Percentiles rank a stretch among this genome's conserved stretches.
Evolutionary conservation across 1,139 yeast genomes (phyloP).

Genomic region (Protomyces lactucae-debilis): DNA sequence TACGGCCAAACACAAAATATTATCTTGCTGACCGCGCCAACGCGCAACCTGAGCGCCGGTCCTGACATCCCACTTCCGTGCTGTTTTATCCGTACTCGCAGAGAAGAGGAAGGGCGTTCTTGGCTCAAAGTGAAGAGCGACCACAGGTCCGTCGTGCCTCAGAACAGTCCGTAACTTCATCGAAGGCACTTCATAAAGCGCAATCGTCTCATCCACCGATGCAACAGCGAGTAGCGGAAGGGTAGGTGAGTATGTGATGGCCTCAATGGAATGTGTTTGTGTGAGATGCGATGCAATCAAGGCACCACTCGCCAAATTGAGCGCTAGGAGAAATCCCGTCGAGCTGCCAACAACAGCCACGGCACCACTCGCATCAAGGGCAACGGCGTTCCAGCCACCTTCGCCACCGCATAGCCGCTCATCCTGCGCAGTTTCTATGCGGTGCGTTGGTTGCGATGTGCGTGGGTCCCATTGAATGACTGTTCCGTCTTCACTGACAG

Average conservation of each 20-base stretch:
- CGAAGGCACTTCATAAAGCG: constrained; percentile 72
- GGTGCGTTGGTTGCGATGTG: constrained; percentile 45
- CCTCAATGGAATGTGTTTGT: constrained; percentile 31
- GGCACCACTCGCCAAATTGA: constrained; percentile 69
- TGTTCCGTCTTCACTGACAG: constrained; percentile 83
- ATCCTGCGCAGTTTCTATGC: constrained; percentile 35
- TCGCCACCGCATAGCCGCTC: constrained; percentile 77
- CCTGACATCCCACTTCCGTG: constrained; percentile 84
- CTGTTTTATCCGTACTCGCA: constrained; percentile 76
- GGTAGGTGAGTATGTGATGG: constrained; percentile 42
- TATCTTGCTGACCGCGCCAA: constrained; percentile 91
- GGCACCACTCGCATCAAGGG: constrained; percentile 34
- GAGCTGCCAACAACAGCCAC: constrained; percentile 68
- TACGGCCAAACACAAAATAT: constrained; percentile 75
- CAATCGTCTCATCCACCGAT: constrained; percentile 77
- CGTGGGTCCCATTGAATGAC: constrained; percentile 87
- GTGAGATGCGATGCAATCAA: constrained; percentile 55
- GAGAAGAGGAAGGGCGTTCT: constrained; percentile 60
- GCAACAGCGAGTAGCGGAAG: constrained; percentile 86
- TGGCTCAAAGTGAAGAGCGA: constrained; percentile 63
- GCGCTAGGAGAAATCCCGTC: constrained; percentile 74
- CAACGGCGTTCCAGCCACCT: constrained; percentile 41
- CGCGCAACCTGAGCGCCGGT: constrained; percentile 69
- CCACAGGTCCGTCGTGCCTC: constrained; percentile 72
- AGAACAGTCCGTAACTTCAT: constrained; percentile 79